Base-by-base conservation (phyloP, 192 early-diverging fungal species). In the Chytriomyces sp. region DNA sequence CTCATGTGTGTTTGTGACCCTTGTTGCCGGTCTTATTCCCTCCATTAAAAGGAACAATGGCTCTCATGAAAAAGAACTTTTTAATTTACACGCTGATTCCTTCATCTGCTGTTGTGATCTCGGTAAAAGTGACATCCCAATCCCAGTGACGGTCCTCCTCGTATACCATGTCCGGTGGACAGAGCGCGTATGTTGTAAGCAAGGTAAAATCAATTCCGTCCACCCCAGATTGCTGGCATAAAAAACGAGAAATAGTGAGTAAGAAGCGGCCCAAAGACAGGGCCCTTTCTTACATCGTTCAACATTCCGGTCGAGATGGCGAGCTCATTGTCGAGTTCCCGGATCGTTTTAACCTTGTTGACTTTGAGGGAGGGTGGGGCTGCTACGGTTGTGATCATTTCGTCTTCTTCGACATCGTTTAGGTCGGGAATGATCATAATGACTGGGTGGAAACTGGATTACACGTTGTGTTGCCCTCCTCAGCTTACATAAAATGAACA, bases 121-220 rank as follows among this genome's bases (percentile, higher is more conserved):
- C 77, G 8, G 77, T 79, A 49, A 78, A 83, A 4, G 77, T 58
- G 4, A 83, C 78, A 54, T 83, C 82, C 82, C 82, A 83, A 32
- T 83, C 82, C 82, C 82, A 83, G 33, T 59, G 82, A 17, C 57
- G 56, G 53, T 83, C 80, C 33, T 80, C 67, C 39, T 83, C 82
- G 36, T 66, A 44, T 4, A 77, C 61, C 58, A 80, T 59, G 36
- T 83, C 77, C 5, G 80, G 80, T 14, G 80, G 77, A 37, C 53
- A 74, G 2, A 83, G 66, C 19, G 82, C 82, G 38, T 55, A 69
- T 14, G 74, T 36, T 34, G 70, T 74, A 14, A 83, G 70, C 10
- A 81, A 54, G 0, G 80, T 77, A 12, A 83, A 62, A 53, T 83
- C 82, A 37, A 83, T 76, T 0, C 82, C 82, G 7, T 55, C 73